Conservation (phyloP, 371 early-diverging fungal genomes). For the Mucor circinelloides region DNA sequence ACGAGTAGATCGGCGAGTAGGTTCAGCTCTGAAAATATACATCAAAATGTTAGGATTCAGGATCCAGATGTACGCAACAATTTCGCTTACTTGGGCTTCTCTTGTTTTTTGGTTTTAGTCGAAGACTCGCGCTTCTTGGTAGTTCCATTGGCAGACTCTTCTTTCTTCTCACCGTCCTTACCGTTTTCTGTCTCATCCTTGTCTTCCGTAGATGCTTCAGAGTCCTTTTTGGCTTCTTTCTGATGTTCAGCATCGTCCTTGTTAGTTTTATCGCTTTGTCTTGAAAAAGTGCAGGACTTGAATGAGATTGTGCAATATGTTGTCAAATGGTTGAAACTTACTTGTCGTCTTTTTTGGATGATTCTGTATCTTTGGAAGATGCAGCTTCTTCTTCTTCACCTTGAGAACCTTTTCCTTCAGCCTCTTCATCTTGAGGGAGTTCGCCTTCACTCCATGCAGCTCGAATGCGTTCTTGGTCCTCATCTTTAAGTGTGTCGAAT, state of each 20-base stretch:
- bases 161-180: not conserved
- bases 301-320: not conserved
- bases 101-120: not conserved
- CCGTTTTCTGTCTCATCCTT: not conserved
- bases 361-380: not conserved
- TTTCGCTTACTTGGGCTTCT: not conserved
- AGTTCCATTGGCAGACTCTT: not conserved
- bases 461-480: slow-evolving; percentile 21
- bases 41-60: not conserved
- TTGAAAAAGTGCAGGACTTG: not conserved
- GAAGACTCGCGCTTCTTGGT: not conserved
- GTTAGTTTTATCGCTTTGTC: not conserved
- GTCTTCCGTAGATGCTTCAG: not conserved
- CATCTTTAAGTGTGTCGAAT: slow-evolving; percentile 16
- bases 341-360: not conserved
- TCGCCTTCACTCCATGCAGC: slow-evolving; percentile 25
- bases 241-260: not conserved
- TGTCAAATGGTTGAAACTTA: not conserved
- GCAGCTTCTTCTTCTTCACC: not conserved
- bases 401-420: not conserved
- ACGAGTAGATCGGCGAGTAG: not conserved
- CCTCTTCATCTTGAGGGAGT: slow-evolving; percentile 5
- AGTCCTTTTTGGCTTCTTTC: not conserved
- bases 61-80: not conserved
- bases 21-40: not conserved